A percentile compares a stretch with the other conserved stretches of the same genome.
These are phyloP conservation scores for Tetramitus jugosus DNA, from an alignment of 208 protist species.

Conservation along the genomic window DNA sequence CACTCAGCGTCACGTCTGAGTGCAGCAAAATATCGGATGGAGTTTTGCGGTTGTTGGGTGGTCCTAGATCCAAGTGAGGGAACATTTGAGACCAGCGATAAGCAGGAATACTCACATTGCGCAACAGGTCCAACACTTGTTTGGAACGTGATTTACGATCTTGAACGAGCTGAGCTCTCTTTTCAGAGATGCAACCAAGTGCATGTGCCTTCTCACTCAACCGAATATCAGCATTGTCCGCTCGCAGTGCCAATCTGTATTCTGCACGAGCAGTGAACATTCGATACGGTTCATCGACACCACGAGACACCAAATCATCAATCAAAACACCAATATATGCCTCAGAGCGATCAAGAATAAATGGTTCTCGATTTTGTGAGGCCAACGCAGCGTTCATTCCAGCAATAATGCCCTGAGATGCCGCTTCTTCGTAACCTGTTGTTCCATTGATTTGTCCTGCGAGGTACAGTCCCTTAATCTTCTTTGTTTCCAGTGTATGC, in stretches of 20 bases:
- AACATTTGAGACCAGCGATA: not conserved
- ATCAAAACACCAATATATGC: slow-evolving; percentile 54
- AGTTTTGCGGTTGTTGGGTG: not conserved
- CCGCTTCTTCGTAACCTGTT: slow-evolving; percentile 67
- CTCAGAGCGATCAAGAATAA: slow-evolving; percentile 45
- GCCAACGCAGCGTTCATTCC: slow-evolving; percentile 55
- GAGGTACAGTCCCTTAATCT: slow-evolving; percentile 50
- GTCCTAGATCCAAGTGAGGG: not conserved
- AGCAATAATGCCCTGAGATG: slow-evolving; percentile 51
- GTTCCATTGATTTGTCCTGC: slow-evolving; percentile 71
- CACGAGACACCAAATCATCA: slow-evolving; percentile 56
- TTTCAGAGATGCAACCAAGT: not conserved
- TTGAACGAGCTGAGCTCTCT: not conserved
- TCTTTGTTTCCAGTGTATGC: slow-evolving; percentile 51
- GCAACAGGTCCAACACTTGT: not conserved
- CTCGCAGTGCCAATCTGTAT: slow-evolving; percentile 52
- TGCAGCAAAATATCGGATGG: not conserved
- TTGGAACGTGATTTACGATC: not conserved
- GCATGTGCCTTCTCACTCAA: slow-evolving; percentile 36
- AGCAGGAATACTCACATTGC: not conserved
- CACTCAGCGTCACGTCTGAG: not conserved
- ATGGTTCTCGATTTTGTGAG: not conserved
- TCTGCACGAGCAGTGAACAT: slow-evolving; percentile 56
- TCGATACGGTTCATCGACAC: slow-evolving; percentile 56
- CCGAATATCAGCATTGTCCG: slow-evolving; percentile 60